phyloP scores from a whole-genome alignment of 208 protist genomes.

The Acanthamoeba rhysodes region DNA sequence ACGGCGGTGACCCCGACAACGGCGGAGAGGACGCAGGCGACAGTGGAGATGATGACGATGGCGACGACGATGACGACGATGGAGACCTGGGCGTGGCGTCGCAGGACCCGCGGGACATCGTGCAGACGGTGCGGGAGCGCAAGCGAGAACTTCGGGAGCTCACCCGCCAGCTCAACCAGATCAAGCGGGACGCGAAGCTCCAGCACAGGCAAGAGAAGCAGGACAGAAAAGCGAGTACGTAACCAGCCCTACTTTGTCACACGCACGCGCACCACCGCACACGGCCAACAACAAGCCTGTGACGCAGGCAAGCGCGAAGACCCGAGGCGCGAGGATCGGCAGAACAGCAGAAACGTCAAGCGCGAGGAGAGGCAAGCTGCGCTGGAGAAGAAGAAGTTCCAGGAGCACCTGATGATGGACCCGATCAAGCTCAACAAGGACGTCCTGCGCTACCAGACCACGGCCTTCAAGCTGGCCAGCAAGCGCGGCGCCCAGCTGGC shows the following conservation, averaged over 20 bases:
- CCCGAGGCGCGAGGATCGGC: background rate
- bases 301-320: background rate
- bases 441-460: conserved; percentile 44
- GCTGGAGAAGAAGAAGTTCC: conserved; percentile 68
- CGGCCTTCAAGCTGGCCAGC: conserved; percentile 20
- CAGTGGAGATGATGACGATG: background rate
- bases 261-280: no score
- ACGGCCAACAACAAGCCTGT: background rate
- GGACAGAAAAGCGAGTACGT: background rate
- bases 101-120: background rate
- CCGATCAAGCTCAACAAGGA: conserved; percentile 41
- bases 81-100: background rate
- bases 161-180: conserved; percentile 14
- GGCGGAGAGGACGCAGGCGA: background rate
- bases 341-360: conserved; percentile 10
- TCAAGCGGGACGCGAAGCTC: conserved; percentile 6
- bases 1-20: conserved; percentile 13
- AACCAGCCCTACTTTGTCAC: background rate
- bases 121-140: background rate
- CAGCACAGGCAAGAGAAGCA: conserved; percentile 29
- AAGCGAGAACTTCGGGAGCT: conserved; percentile 21
- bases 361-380: background rate
- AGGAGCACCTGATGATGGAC: conserved; percentile 66
- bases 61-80: background rate
- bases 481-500: conserved; percentile 13